Percentiles rank a stretch among this genome's conserved stretches.
phyloP scores from a whole-genome alignment of 1,284 basidiomycete genomes.

The Ganoderma sp. region DNA sequence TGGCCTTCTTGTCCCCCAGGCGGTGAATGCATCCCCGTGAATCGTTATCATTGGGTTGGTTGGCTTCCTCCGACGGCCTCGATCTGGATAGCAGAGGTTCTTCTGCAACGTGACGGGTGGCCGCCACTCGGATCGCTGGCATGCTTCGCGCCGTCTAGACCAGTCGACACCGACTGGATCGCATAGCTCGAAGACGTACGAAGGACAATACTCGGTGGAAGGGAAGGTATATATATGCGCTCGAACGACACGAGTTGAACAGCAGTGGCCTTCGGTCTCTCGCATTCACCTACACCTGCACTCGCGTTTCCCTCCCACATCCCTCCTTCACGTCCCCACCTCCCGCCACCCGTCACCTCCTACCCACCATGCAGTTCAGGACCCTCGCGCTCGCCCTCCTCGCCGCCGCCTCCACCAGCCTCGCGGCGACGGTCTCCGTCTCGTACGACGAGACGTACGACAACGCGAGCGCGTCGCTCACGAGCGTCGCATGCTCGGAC shows the following conservation, averaged over 20 bases:
- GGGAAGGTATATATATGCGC: constrained; percentile 21
- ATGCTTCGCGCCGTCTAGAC: constrained; percentile 11
- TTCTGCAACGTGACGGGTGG: constrained; percentile 13
- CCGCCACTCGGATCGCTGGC: neutral
- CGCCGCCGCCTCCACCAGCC: constrained; percentile 34
- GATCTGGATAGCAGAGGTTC: constrained; percentile 12
- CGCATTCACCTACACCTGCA: neutral
- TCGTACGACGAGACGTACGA: constrained; percentile 55
- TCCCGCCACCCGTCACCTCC: constrained; percentile 2
- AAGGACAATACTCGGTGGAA: neutral
- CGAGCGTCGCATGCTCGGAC: constrained; percentile 55
- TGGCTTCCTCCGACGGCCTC: constrained; percentile 1
- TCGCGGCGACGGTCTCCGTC: constrained; percentile 39
- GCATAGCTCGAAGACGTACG: neutral
- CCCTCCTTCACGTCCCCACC: neutral
- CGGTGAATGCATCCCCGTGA: constrained; percentile 26
- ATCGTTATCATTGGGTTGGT: constrained; percentile 21
- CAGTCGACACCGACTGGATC: neutral
- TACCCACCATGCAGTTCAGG: constrained; percentile 34
- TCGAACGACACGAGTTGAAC: neutral
- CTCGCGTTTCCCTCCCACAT: neutral
- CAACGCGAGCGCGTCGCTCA: constrained; percentile 40
- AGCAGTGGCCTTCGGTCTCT: constrained; percentile 18
- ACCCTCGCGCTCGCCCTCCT: constrained; percentile 33
- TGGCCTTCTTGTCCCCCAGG: constrained; percentile 13